Evolutionary conservation across 2,329 filamentous ascomycete genomes (phyloP).

Genomic region (Trichoderma endophyticum): DNA sequence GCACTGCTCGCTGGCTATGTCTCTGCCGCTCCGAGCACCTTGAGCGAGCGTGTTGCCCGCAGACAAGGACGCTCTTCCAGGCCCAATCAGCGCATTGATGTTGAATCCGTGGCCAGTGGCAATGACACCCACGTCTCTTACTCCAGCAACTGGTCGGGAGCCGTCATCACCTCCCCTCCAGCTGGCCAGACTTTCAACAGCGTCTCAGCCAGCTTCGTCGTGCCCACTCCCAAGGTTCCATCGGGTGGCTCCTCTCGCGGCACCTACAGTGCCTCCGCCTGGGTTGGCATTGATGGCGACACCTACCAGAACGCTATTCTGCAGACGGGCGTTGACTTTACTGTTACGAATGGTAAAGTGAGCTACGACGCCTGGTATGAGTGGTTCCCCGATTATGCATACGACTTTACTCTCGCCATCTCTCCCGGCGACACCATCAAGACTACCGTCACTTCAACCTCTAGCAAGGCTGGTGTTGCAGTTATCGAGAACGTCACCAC

Average conservation of each 20-base stretch:
- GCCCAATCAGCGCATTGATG: not conserved
- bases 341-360: not conserved
- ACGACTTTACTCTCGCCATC: not conserved
- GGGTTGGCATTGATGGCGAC: constrained; percentile 45
- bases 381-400: constrained; percentile 4
- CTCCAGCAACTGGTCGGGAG: constrained; percentile 7
- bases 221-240: not conserved
- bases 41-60: not conserved
- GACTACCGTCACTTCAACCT: not conserved
- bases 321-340: constrained; percentile 36
- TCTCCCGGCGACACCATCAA: not conserved
- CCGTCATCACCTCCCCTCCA: not conserved
- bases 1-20: not conserved
- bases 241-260: not conserved
- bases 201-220: not conserved
- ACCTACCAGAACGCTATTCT: constrained; percentile 37
- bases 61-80: not conserved
- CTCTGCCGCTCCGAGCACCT: not conserved
- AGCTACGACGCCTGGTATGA: constrained; percentile 13
- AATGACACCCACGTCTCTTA: not conserved
- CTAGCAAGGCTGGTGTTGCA: not conserved
- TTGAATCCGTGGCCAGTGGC: not conserved
- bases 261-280: constrained; percentile 29
- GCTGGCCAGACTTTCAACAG: not conserved
- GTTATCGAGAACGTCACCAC: constrained; percentile 11